Conservation (phyloP, 2,329 filamentous ascomycete species). For the Aspergillus sp. region DNA sequence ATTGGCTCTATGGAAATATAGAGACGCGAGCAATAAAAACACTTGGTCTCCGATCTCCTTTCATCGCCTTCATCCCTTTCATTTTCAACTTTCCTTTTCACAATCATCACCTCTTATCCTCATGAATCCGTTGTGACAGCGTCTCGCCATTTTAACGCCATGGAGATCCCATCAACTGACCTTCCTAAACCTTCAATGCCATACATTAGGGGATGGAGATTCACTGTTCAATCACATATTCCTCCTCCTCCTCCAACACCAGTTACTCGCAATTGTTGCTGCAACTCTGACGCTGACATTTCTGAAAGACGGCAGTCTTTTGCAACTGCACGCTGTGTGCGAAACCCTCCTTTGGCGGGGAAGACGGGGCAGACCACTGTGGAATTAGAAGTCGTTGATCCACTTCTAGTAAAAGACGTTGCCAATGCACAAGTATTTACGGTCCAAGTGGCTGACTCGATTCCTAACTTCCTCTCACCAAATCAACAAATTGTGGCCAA, state of each 20-base stretch:
- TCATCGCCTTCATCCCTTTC: no score
- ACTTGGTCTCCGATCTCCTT: no score
- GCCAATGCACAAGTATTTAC: conserved; percentile 16
- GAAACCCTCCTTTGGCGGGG: conserved; percentile 12
- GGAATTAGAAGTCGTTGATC: conserved; percentile 10
- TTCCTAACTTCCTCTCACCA: conserved; percentile 3
- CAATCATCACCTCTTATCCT: no score
- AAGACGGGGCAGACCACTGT: conserved; percentile 7
- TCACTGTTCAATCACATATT: conserved; percentile 11
- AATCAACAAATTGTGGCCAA: conserved; percentile 14
- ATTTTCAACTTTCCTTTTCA: no score
- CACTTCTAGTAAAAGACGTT: conserved; percentile 12
- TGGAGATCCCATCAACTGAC: no score
- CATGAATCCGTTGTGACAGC: no score
- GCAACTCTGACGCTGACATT: conserved; percentile 5
- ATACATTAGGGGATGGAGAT: conserved; percentile 14
- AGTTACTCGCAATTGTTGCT: conserved; percentile 7
- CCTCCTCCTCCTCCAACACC: conserved; percentile 11
- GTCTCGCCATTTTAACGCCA: no score
- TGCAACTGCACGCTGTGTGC: conserved; percentile 12
- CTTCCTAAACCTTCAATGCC: conserved; percentile 13
- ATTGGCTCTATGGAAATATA: no score
- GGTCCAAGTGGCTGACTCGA: conserved; percentile 5
- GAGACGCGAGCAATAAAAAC: no score
- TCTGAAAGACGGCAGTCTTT: conserved; percentile 9